These are phyloP conservation scores for Fusarium secorum DNA, from an alignment of 2,329 filamentous ascomycete species.

Conservation along the genomic window DNA sequence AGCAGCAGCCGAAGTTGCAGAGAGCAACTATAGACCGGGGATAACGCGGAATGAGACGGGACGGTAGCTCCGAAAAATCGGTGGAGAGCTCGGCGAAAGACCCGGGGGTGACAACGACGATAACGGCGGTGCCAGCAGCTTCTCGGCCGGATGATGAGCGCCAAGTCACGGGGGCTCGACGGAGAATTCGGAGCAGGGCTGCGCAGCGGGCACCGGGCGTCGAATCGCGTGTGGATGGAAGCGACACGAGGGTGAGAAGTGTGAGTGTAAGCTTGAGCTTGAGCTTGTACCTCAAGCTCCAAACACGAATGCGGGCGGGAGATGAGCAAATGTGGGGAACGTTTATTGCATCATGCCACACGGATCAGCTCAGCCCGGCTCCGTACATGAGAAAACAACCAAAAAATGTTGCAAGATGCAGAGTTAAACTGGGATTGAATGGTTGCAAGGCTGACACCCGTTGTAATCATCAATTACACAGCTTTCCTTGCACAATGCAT, in stretches of 20 bases:
- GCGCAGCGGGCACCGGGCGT: background rate
- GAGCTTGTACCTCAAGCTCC: constrained; percentile 25
- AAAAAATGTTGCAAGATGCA: constrained; percentile 4
- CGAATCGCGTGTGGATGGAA: constrained; percentile 12
- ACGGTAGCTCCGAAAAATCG: constrained; percentile 11
- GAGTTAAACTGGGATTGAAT: background rate
- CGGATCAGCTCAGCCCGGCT: constrained; percentile 15
- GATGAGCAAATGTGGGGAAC: constrained; percentile 35
- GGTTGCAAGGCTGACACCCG: background rate
- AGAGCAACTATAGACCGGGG: constrained; percentile 10
- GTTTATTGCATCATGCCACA: constrained; percentile 38
- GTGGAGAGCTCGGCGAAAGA: constrained; percentile 23
- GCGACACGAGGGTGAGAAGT: constrained; percentile 11
- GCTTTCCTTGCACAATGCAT: background rate
- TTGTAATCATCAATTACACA: background rate
- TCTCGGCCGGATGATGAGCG: constrained; percentile 10
- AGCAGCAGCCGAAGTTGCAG: constrained; percentile 10
- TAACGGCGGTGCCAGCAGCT: background rate
- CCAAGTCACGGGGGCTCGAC: constrained; percentile 17
- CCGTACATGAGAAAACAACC: constrained; percentile 7
- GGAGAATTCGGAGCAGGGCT: constrained; percentile 15
- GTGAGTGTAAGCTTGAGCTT: constrained; percentile 14
- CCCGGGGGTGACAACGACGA: background rate
- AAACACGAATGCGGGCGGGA: constrained; percentile 35
- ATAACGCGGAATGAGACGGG: background rate